Conservation (phyloP, 2,329 filamentous ascomycete genomes). For the Talaromyces sp. region DNA sequence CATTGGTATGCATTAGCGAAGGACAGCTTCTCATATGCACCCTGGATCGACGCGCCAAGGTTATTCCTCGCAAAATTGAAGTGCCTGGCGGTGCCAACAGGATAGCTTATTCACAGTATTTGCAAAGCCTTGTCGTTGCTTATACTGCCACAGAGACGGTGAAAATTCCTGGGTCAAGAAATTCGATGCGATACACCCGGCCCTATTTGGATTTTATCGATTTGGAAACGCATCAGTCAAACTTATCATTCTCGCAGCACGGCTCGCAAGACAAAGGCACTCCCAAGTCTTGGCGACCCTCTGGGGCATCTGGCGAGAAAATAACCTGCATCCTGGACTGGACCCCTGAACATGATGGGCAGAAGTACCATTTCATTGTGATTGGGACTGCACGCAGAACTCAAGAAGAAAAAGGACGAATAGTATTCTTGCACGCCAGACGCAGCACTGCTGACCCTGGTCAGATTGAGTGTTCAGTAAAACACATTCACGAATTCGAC, state of each 20-base stretch:
- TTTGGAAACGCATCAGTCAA: slow-evolving; percentile 25
- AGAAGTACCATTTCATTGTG: slow-evolving; percentile 35
- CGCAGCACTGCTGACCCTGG: slow-evolving; percentile 19
- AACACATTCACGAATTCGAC: slow-evolving; percentile 30
- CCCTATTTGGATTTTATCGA: slow-evolving; percentile 35
- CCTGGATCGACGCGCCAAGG: slow-evolving; percentile 36
- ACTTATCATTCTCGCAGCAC: slow-evolving; percentile 10
- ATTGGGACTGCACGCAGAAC: slow-evolving; percentile 31
- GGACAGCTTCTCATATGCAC: slow-evolving; percentile 44
- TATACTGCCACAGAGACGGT: slow-evolving; percentile 26
- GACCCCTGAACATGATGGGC: slow-evolving; percentile 28
- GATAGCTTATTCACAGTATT: slow-evolving; percentile 39
- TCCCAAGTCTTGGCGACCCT: slow-evolving; percentile 20
- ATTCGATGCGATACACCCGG: slow-evolving; percentile 25
- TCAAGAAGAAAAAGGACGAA: slow-evolving; percentile 26
- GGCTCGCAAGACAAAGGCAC: background rate
- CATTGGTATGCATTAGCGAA: slow-evolving; percentile 44
- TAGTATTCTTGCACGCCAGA: slow-evolving; percentile 33
- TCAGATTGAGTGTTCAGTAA: slow-evolving; percentile 28
- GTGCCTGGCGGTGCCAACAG: slow-evolving; percentile 37
- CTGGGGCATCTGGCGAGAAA: slow-evolving; percentile 33
- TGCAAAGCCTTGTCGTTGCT: slow-evolving; percentile 46
- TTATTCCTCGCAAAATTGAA: slow-evolving; percentile 35
- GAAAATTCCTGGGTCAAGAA: slow-evolving; percentile 18
- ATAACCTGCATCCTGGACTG: slow-evolving; percentile 38